Base-by-base conservation (phyloP, 2,329 filamentous ascomycete species). In the Neofusicoccum kwambonambiense region DNA sequence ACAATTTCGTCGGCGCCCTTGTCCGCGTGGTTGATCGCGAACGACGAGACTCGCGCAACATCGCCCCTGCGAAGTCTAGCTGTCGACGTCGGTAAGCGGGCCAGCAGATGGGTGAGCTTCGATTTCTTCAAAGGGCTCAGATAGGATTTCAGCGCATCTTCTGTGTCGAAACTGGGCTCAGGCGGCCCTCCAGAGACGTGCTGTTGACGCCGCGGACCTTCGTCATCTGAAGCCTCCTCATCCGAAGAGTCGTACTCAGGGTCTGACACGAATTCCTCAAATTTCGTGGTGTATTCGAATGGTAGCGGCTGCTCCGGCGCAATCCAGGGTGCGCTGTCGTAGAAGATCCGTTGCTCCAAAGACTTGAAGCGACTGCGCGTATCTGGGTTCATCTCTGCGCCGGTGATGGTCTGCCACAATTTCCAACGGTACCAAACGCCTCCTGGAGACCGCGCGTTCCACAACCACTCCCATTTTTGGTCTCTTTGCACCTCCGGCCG, bases 381-480 rank as follows among this genome's bases (percentile, higher is more conserved):
- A 19, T 17, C 15, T 11, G 37, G 22, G 3, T 9, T 35, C 12
- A 19, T n/a, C 4, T 64, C 22, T 1, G 83, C 83, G 4, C 89
- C 88, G 0, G 90, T 93, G n/a, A 94, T 82, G 8, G 94, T 84
- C 70, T 95, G 89, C 91, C 93, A 97, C 50, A 98, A 74, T 50
- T 92, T 87, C 90, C 92, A 98, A 49, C 95, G 88, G 76, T 98
- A 98, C 85, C 93, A 99, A 15, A 96, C 86, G 15, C 90, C 94
- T 31, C 88, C 93, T 67, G 84, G 82, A 72, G 89, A 93, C 69
- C 89, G 86, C 19, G 93, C 86, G 75, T 98, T 90, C 89, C 92
- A 99, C 4, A 99, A 82, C 91, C 93, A 99, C 0, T 93, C 90
- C 88, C 94, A 98, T 69, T 90, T 93, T 75, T 96, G 91, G 66